phyloP scores from a whole-genome alignment of 192 early-diverging fungal genomes.

The Obelidium mucronatum region DNA sequence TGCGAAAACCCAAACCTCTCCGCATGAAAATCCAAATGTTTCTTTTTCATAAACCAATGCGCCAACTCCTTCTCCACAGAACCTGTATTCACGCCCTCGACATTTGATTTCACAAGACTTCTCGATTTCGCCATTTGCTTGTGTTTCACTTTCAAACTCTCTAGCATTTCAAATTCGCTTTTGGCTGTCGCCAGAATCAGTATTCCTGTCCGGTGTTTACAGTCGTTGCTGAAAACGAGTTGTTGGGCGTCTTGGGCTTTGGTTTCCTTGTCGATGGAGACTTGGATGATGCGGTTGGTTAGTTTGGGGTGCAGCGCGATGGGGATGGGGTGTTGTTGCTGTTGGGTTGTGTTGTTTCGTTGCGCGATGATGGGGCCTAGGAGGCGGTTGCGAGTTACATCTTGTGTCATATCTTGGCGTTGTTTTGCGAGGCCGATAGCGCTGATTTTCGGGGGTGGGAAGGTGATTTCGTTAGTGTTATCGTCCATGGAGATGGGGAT shows the following conservation, averaged over 20 bases:
- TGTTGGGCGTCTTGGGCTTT: not conserved
- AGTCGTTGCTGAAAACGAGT: not conserved
- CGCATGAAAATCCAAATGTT: not conserved
- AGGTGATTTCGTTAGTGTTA: not conserved
- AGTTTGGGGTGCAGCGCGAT: not conserved
- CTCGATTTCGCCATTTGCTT: not conserved
- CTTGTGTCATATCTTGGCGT: not conserved
- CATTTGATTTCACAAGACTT: not conserved
- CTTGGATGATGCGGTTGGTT: not conserved
- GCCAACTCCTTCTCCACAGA: not conserved
- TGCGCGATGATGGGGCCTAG: too few relatives aligned
- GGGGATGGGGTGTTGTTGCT: too few relatives aligned
- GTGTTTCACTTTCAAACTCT: not conserved
- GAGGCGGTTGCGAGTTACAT: too few relatives aligned
- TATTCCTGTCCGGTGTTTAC: not conserved
- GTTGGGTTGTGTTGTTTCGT: too few relatives aligned
- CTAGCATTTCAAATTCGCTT: not conserved
- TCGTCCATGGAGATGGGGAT: not conserved
- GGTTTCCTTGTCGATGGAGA: not conserved
- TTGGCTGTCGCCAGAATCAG: not conserved
- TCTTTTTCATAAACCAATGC: not conserved
- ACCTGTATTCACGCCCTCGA: not conserved
- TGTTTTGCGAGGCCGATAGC: not conserved
- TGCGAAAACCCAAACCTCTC: constrained; percentile 9
- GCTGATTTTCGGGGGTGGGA: not conserved